These are phyloP conservation scores for Henckelia pumila DNA, from an alignment of 257 asterid species.

Conservation along the genomic window DNA sequence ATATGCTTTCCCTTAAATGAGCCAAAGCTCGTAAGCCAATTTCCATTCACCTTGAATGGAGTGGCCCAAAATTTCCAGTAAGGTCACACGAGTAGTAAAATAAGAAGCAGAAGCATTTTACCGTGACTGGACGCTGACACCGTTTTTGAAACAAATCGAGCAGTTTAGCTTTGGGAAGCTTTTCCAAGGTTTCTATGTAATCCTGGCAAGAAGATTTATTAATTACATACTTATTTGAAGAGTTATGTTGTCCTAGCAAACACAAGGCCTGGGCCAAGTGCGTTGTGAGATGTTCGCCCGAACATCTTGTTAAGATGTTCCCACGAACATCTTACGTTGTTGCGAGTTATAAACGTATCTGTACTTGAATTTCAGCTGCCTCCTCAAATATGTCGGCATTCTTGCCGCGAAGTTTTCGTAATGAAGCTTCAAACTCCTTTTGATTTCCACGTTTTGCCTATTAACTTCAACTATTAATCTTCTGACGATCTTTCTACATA, in stretches of 20 bases:
- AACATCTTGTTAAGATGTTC: background rate
- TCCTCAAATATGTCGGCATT: constrained; percentile 63
- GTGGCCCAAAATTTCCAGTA: too few relatives aligned
- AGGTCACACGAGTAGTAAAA: background rate
- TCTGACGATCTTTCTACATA: background rate
- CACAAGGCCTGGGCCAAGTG: too few relatives aligned
- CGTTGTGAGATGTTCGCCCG: too few relatives aligned
- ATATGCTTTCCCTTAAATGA: too few relatives aligned
- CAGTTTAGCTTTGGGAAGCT: constrained; percentile 72
- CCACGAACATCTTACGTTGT: too few relatives aligned
- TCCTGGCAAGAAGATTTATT: constrained; percentile 44
- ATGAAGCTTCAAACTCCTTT: constrained; percentile 75
- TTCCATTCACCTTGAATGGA: too few relatives aligned
- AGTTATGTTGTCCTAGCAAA: too few relatives aligned
- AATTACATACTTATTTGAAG: too few relatives aligned
- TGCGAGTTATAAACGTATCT: constrained; percentile 3
- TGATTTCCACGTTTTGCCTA: constrained; percentile 73
- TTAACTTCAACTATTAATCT: background rate
- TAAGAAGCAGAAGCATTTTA: constrained; percentile 20
- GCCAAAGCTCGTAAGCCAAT: too few relatives aligned
- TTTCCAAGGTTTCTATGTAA: constrained; percentile 72
- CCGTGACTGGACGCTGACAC: constrained; percentile 68
- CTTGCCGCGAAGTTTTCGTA: constrained; percentile 63
- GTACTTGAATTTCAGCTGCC: constrained; percentile 83
- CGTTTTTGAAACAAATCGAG: constrained; percentile 75